Evolutionary conservation across 371 early-diverging fungal genomes (phyloP), one percentile per base, ranked within the genome.

Genomic region (Edhazardia aedis): DNA sequence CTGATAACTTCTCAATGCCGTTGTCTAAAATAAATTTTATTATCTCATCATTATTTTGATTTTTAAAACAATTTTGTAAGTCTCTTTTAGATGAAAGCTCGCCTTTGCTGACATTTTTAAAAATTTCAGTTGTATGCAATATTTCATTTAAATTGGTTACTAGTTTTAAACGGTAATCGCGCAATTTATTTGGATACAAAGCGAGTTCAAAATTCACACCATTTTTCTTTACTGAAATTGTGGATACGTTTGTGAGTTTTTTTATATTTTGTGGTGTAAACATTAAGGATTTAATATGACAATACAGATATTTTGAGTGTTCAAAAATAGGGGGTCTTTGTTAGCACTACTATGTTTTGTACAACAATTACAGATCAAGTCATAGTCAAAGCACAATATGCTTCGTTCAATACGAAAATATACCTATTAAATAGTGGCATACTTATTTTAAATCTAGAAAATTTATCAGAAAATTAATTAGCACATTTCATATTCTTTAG

Each of bases 151-250:
- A 16, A 19, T 30, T 21, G 9, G 51, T 38, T 16, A 40, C 46
- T 22, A 43, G 57, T 14, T 61, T 55, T 7, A 65, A 38, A 38
- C 55, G 29, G 38, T 67, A 70, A 50, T 70, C 71, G 36, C 62
- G 65, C 14, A 70, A 55, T 51, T 63, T 70, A 52, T 70, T 70
- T 16, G 71, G 71, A 45, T 58, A 57, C 1, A 63, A 55, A 16
- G 62, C 65, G 18, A 70, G 27, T 46, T 64, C 63, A 44, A 53
- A 67, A 22, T 16, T 58, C 38, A 55, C 56, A 16, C 53, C 46
- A 42, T 48, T 63, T 51, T 61, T 65, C 40, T 58, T 67, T 14
- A 63, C 54, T 19, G 55, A 37, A 12, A 70, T 52, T 11, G 67
- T 49, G 14, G 39, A 45, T 9, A 70, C 56, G 49, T 67, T 65